Evolutionary conservation across 1,284 basidiomycete genomes (phyloP), one percentile per base, ranked within the genome.

Genomic region (Rhodofomes roseus): DNA sequence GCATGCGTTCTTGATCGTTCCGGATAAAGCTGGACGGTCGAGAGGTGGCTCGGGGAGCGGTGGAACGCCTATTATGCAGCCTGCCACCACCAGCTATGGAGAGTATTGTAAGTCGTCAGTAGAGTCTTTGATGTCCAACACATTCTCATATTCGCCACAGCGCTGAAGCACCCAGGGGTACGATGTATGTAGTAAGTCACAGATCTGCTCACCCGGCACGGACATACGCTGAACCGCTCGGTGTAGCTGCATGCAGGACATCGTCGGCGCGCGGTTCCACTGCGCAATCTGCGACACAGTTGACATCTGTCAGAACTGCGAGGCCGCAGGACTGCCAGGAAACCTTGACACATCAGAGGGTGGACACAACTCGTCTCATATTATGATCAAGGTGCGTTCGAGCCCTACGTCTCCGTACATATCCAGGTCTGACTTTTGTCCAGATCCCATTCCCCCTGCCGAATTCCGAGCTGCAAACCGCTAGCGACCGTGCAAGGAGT

Each of bases 271-370:
- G 18, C 83, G 92, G 7, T 96, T 94, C 74, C 94, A 94, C 68
- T 96, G 94, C 66, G 91, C 91, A 8, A 86, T 92, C n/a, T 96
- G 94, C 68, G 80, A 85, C 56, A 80, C 82, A 12, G 81, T 93
- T 31, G 90, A 93, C 66, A 92, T 96, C 20, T 96, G 94, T 68
- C 84, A 89, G 20, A 93, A 94, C 66, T 96, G 94, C 71, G 94
- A 96, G 72, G 87, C 87, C 4, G 90, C 87, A 11, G 92, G 92
- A 18, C 78, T 94, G 18, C 89, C 90, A 4, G 90, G 89, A 2
- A 91, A 92, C 62, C 73, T 92, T 7, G 87, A 92, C 62, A 86
- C 88, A 0, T 77, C 82, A 1, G 89, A 92, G 48, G 87, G 85
- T 8, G 90, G 89, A 0, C 91, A 93, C 65, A 81, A 80, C 60